Percentiles rank a stretch among this genome's conserved stretches.
These are phyloP conservation scores for Francoa sonchifolia DNA, from an alignment of 441 rosid species.

Conservation along the genomic window DNA sequence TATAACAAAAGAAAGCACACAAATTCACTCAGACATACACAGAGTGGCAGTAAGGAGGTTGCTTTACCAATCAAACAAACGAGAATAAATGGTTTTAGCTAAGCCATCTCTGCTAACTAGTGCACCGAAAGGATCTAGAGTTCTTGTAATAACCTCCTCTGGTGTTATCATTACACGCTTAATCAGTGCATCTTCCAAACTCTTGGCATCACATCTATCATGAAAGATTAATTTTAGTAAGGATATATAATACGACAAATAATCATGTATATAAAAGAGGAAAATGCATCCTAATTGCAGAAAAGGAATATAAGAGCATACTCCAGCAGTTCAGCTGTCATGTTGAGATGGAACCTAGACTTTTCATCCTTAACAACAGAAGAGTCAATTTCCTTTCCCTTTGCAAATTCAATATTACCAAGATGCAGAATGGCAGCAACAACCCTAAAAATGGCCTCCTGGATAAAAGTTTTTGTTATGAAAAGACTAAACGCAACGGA, in stretches of 20 bases:
- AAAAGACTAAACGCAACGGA: constrained; percentile 13
- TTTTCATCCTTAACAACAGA: constrained; percentile 88
- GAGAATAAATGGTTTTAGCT: constrained; percentile 92
- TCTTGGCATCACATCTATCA: constrained; percentile 80
- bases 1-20: not conserved
- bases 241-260: constrained; percentile 13
- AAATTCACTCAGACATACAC: not conserved
- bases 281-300: constrained; percentile 8
- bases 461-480: constrained; percentile 20
- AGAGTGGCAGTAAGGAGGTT: constrained; percentile 6
- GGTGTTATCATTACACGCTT: constrained; percentile 99
- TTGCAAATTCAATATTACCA: constrained; percentile 84
- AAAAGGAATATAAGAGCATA: constrained; percentile 17
- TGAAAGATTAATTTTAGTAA: constrained; percentile 12
- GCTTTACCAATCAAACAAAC: constrained; percentile 92
- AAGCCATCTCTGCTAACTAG: constrained; percentile 88
- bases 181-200: constrained; percentile 90
- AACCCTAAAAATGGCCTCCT: constrained; percentile 94
- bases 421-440: constrained; percentile 96
- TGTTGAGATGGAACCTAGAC: constrained; percentile 76
- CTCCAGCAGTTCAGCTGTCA: constrained; percentile 82
- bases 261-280: constrained; percentile 1
- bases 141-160: constrained; percentile 95
- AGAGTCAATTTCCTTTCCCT: constrained; percentile 85
- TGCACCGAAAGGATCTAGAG: constrained; percentile 91